phyloP scores from a whole-genome alignment of 2,329 filamentous ascomycete genomes.

The Fusarium napiforme region DNA sequence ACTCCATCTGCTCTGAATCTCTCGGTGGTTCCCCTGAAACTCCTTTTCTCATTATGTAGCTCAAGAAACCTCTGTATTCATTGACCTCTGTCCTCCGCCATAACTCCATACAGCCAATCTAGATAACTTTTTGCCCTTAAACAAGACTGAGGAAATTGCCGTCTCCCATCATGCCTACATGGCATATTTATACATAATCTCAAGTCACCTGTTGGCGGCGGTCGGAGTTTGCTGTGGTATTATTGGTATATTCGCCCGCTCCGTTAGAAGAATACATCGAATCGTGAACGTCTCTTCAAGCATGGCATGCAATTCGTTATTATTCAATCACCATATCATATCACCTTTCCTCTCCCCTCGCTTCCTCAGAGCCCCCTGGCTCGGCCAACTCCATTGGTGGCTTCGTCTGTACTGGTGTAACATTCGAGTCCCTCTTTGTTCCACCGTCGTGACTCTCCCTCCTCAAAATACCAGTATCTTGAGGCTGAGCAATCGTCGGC shows the following conservation, averaged over 20 bases:
- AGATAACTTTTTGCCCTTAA: background rate
- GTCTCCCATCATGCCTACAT: background rate
- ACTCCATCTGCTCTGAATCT: background rate
- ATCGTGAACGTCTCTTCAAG: slow-evolving; percentile 44
- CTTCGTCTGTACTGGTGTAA: slow-evolving; percentile 52
- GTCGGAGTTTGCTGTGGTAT: slow-evolving; percentile 35
- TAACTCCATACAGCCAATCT: background rate
- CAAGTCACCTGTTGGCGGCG: slow-evolving; percentile 7
- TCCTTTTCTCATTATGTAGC: background rate
- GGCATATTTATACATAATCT: slow-evolving; percentile 2
- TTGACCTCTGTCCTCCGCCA: background rate
- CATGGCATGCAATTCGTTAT: slow-evolving; percentile 41
- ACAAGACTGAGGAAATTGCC: background rate
- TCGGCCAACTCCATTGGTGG: slow-evolving; percentile 33
- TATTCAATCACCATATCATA: slow-evolving; percentile 40
- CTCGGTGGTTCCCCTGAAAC: background rate
- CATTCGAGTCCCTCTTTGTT: slow-evolving; percentile 53
- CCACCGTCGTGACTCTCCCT: slow-evolving; percentile 61
- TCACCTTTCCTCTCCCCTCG: slow-evolving; percentile 45
- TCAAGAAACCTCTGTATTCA: background rate
- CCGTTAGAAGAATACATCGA: slow-evolving; percentile 39
- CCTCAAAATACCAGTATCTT: slow-evolving; percentile 59
- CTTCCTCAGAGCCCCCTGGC: slow-evolving; percentile 22
- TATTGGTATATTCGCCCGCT: slow-evolving; percentile 43
- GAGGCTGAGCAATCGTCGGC: slow-evolving; percentile 65